Conservation (phyloP, 1,284 basidiomycete genomes). For the Phlebopus sp. region DNA sequence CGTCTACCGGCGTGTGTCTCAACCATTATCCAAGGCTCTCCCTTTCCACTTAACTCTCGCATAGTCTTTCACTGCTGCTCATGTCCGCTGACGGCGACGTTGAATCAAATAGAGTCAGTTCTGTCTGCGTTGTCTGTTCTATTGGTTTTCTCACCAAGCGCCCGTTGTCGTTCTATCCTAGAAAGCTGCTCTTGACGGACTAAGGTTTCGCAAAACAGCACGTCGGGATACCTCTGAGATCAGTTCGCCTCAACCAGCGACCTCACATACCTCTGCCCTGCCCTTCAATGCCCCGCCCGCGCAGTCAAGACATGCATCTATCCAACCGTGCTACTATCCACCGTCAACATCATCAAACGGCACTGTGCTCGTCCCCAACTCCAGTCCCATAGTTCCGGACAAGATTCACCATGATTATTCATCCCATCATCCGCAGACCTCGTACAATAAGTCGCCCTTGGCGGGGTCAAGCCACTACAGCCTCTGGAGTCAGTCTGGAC, state of each 20-base stretch:
- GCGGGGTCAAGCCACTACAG: slow-evolving; percentile 37
- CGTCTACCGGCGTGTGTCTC: slow-evolving; percentile 27
- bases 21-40: slow-evolving; percentile 18
- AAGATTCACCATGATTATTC: slow-evolving; percentile 35
- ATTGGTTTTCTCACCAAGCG: slow-evolving; percentile 35
- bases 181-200: slow-evolving; percentile 59
- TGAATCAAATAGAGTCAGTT: slow-evolving; percentile 42
- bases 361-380: slow-evolving; percentile 69
- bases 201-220: slow-evolving; percentile 56
- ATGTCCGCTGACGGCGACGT: slow-evolving; percentile 41
- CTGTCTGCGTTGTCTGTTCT: slow-evolving; percentile 16
- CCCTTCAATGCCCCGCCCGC: slow-evolving; percentile 39
- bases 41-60: slow-evolving; percentile 12
- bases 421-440: slow-evolving; percentile 31
- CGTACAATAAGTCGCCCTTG: slow-evolving; percentile 44
- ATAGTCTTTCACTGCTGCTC: slow-evolving; percentile 16
- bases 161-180: slow-evolving; percentile 31
- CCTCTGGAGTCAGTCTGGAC: slow-evolving; percentile 37
- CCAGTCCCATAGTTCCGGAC: slow-evolving; percentile 56
- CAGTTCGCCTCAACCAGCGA: slow-evolving; percentile 34
- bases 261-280: slow-evolving; percentile 23
- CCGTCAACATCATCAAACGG: slow-evolving; percentile 40
- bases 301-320: slow-evolving; percentile 58
- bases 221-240: slow-evolving; percentile 36
- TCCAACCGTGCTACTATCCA: slow-evolving; percentile 44